Conservation (phyloP, 2,329 filamentous ascomycete genomes). For the Clonostachys chloroleuca region DNA sequence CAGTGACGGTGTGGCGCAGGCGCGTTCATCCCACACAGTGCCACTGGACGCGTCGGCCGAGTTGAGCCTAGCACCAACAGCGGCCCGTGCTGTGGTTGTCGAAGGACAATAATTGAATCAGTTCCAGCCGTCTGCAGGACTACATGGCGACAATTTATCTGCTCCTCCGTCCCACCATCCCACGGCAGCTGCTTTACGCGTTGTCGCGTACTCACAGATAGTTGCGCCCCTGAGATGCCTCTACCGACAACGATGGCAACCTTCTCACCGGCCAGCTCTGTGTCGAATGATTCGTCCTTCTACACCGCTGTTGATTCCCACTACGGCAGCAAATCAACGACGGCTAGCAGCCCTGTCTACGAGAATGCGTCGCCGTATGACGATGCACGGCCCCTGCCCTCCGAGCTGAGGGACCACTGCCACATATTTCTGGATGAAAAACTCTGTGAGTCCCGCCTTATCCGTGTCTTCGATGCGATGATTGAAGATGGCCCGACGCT, state of each 20-base stretch:
- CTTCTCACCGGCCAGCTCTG: slow-evolving; percentile 10
- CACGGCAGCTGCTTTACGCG: neutral
- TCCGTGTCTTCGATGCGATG: neutral
- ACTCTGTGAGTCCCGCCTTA: slow-evolving; percentile 46
- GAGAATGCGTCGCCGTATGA: slow-evolving; percentile 38
- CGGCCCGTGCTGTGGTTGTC: too few species aligned
- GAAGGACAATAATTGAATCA: too few species aligned
- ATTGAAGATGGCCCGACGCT: slow-evolving; percentile 12
- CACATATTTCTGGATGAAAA: slow-evolving; percentile 73
- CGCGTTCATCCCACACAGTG: too few species aligned
- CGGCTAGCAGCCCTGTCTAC: slow-evolving; percentile 24
- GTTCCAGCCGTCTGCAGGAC: too few species aligned
- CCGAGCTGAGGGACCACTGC: slow-evolving; percentile 61
- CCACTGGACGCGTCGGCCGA: too few species aligned
- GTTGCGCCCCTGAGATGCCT: neutral
- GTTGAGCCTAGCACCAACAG: too few species aligned
- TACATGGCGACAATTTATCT: too few species aligned
- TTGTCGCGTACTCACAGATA: neutral
- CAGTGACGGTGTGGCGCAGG: too few species aligned
- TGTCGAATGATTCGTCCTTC: slow-evolving; percentile 25
- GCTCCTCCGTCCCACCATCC: neutral
- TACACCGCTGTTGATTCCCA: slow-evolving; percentile 23
- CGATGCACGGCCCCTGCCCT: slow-evolving; percentile 50
- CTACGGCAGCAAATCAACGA: slow-evolving; percentile 16
- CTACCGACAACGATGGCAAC: neutral